Conservation (phyloP, 2,329 filamentous ascomycete species). For the Periconia sp. region DNA sequence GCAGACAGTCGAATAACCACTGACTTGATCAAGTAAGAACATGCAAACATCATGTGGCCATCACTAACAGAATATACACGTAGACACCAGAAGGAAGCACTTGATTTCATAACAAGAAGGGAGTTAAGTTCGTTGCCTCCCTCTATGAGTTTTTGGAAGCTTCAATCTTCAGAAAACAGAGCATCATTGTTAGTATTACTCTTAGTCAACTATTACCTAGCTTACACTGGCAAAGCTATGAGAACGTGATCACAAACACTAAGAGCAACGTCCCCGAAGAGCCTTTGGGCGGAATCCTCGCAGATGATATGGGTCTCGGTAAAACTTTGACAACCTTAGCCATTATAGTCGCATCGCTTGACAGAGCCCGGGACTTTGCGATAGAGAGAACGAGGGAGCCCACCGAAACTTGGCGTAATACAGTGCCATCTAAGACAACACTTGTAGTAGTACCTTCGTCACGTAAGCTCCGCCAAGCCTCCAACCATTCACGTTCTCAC, state of each 20-base stretch:
- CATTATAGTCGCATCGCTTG: constrained; percentile 33
- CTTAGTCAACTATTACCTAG: not conserved
- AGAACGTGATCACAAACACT: constrained; percentile 71
- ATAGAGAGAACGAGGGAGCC: not conserved
- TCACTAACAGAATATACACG: not conserved
- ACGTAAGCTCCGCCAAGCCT: constrained; percentile 28
- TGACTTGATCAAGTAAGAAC: not conserved
- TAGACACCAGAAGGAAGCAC: constrained; percentile 15
- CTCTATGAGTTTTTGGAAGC: constrained; percentile 7
- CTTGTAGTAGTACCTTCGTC: constrained; percentile 51
- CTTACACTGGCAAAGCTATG: constrained; percentile 2
- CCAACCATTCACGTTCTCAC: not conserved
- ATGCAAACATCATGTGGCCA: not conserved
- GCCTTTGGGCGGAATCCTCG: constrained; percentile 49
- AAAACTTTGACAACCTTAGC: constrained; percentile 56
- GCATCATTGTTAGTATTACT: not conserved
- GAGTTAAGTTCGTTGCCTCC: constrained; percentile 7
- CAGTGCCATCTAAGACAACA: constrained; percentile 40
- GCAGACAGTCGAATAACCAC: constrained; percentile 3
- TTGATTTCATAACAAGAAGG: constrained; percentile 13
- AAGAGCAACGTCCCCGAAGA: constrained; percentile 19
- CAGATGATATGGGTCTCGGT: constrained; percentile 61
- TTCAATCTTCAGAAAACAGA: not conserved
- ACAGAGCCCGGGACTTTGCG: constrained; percentile 3
- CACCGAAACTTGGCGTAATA: not conserved